Evolutionary conservation across 2,329 filamentous ascomycete species (phyloP), one percentile per base, ranked within the genome.

Genomic region (Ceratocystis colombiana): DNA sequence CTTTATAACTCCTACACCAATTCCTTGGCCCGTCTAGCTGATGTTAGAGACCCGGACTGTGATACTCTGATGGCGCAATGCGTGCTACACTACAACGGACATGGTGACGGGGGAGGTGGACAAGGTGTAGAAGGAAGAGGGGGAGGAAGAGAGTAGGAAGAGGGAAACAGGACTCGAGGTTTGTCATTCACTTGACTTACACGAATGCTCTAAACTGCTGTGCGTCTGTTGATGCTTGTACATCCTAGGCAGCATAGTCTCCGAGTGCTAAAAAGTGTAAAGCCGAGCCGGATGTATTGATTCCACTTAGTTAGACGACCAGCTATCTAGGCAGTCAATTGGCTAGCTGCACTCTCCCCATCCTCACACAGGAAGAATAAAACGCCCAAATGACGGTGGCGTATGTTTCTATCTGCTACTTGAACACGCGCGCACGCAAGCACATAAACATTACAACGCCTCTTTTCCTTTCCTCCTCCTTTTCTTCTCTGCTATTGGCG

Each of bases 1-100:
- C 53, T 22, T 57, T 57, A 12, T 57, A 17, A 30, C 53, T 57
- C 53, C 30, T 22, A 5, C 17, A 17, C 53, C 53, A 57, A 57
- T 22, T 57, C 53, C 33, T 62, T 45, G 59, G 59, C 59, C 33
- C n/a, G n/a, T 20, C 25, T 62, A 62, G 33, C n/a, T 44, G 12
- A 41, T 62, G 33, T 62, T 45, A 22, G 53, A n/a, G 53, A 62
- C 33, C 12, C 33, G 33, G 59, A 6, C 46, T 45, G 33, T 44
- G 5, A 62, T 44, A 15, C 20, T 28, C 8, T 25, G 20, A 8
- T 28, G 25, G 25, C 46, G 46, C 46, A 50, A n/a, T 50, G 46
- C n/a, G 46, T 50, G 46, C 46, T 50, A 22, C 45, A 7, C 45
- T 48, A 48, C 17, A 50, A 22, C 37, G 37, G 37, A 41, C 37